A percentile compares a stretch with the other conserved stretches of the same genome.
Conservation (phyloP, 345 rosid genomes). For the Dipteronia dyeriana region DNA sequence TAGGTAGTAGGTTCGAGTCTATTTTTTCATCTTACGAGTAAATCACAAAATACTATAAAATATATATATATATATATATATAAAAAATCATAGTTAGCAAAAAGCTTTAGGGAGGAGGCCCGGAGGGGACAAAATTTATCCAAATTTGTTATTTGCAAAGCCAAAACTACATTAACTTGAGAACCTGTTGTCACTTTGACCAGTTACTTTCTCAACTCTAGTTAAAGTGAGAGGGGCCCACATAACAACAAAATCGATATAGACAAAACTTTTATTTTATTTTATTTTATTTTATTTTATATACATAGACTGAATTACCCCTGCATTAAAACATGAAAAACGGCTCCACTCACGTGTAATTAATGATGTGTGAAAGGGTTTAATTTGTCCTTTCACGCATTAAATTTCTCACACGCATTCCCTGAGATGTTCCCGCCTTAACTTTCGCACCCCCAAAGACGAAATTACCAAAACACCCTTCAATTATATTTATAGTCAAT, state of each 20-base stretch:
- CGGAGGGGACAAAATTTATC: not conserved
- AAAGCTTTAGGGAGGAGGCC: too few species aligned
- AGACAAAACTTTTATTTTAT: not conserved
- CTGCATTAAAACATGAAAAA: not conserved
- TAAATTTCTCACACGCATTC: slow-evolving; percentile 15
- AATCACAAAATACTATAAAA: too few species aligned
- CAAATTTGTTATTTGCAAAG: not conserved
- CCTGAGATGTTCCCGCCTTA: slow-evolving; percentile 27
- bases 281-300: not conserved
- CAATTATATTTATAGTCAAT: not conserved
- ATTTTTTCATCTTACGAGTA: too few species aligned
- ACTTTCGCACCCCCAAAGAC: not conserved
- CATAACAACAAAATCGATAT: not conserved
- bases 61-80: too few species aligned
- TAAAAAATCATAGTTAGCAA: too few species aligned
- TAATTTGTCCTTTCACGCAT: slow-evolving; percentile 35
- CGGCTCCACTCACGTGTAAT: slow-evolving; percentile 37
- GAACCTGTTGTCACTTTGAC: not conserved
- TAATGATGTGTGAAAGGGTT: slow-evolving; percentile 34
- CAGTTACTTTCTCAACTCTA: not conserved
- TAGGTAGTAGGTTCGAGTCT: too few species aligned
- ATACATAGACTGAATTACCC: slow-evolving; percentile 17
- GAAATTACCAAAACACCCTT: not conserved
- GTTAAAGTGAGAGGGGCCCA: not conserved
- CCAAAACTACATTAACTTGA: not conserved